These are phyloP conservation scores for Debaryomycetaceae sp. DNA, from an alignment of 1,139 yeast genomes.

Conservation along the genomic window DNA sequence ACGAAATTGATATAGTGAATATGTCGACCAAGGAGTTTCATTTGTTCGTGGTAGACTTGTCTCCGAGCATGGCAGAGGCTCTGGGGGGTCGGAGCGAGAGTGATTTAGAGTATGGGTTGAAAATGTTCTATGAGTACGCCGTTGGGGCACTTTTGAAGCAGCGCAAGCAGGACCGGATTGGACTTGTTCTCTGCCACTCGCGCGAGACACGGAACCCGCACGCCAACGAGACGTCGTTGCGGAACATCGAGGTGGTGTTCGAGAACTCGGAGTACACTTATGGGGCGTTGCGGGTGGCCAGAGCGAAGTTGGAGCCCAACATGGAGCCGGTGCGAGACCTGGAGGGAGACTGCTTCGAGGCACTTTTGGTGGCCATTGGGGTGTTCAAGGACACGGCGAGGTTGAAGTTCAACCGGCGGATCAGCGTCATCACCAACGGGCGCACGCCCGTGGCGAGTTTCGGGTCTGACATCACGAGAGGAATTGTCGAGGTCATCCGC, in stretches of 20 bases:
- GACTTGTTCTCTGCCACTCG: constrained; percentile 42
- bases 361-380: constrained; percentile 27
- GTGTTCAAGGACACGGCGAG: constrained; percentile 25
- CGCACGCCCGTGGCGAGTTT: constrained; percentile 10
- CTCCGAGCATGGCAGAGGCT: constrained; percentile 37
- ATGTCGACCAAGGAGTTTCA: constrained; percentile 48
- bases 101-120: constrained; percentile 36
- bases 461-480: constrained; percentile 12
- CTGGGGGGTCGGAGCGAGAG: constrained; percentile 16
- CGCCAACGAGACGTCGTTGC: constrained; percentile 16
- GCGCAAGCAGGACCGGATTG: constrained; percentile 55
- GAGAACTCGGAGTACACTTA: constrained; percentile 23
- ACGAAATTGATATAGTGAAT: not conserved
- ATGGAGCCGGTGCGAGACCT: constrained; percentile 5
- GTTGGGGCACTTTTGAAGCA: constrained; percentile 44
- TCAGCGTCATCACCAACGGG: constrained; percentile 48
- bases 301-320: constrained; percentile 8
- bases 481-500: constrained; percentile 16
- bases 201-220: constrained; percentile 20
- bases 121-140: constrained; percentile 41
- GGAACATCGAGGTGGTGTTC: constrained; percentile 25
- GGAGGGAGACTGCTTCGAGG: constrained; percentile 24
- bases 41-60: constrained; percentile 51
- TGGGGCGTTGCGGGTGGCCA: constrained; percentile 13
- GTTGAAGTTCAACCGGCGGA: constrained; percentile 31